Base-by-base conservation (phyloP, 495 filamentous ascomycete species). In the Lindgomyces ingoldianus region DNA sequence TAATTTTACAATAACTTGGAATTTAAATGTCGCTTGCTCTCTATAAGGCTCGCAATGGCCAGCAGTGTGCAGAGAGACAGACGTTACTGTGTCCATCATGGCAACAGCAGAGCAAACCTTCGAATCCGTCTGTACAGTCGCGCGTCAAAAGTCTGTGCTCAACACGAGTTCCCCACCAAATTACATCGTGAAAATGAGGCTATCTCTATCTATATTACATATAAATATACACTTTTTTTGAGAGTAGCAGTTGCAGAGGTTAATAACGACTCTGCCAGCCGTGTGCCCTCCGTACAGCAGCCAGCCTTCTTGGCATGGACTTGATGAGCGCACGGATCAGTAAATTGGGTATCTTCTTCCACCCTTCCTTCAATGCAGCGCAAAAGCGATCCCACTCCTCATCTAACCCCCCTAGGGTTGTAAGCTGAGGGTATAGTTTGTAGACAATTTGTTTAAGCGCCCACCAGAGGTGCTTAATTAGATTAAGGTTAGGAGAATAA, bases 381-480 rank as follows among this genome's bases (percentile, higher is more conserved):
- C 44, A 47, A 22, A 47, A 47, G 8, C 44, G 18, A 19, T 47
- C 44, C 44, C 18, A 47, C 6, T 47, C 44, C 18, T 47, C 44
- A 8, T 47, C 44, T 47, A 22, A 47, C 4, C 18, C n/a, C 8
- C 12, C 19, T 6, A 47, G 6, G 8, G 6, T 47, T 6, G 8
- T 19, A 47, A 47, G 18, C 19, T 47, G 4, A 47, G 44, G 44
- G n/a, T 47, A 22, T 9, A 47, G 44, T n/a, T 47, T 16, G 44
- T 47, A n/a, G 8, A 47, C 14, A 6, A n/a, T 47, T n/a, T 22
- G 8, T 22, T 47, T 47, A n/a, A 22, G 19, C 4, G 44, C 44
- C 44, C n/a, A 47, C 44, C n/a, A 47, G 6, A 47, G 44, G 44
- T 47, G 44, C 44, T 47, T n/a, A 22, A 47, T 47, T 8, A n/a